Percentiles rank a stretch among this genome's conserved stretches.
Conservation (phyloP, 192 early-diverging fungal genomes). For the Thamnidium elegans region DNA sequence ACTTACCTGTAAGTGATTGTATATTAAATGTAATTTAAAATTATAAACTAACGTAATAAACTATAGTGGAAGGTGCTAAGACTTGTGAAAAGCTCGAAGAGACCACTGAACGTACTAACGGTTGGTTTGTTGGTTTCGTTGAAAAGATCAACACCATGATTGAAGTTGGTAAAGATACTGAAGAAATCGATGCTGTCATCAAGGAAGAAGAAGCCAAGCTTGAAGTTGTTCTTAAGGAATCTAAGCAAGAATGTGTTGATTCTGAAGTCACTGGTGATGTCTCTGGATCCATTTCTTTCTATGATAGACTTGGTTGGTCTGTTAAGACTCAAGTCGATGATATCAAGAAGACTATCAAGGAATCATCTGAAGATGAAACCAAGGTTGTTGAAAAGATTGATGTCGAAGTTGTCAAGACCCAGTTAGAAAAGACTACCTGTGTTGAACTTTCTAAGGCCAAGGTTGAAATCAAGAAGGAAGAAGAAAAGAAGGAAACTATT, state of each 20-base stretch:
- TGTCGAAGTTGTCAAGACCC: neutral
- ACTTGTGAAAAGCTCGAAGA: no score
- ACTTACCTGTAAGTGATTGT: no score
- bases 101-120: neutral
- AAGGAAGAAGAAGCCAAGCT: neutral
- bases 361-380: neutral
- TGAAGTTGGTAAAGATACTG: slow-evolving; percentile 5
- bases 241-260: neutral
- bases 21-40: no score
- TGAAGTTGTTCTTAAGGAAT: neutral
- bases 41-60: no score
- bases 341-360: slow-evolving; percentile 1
- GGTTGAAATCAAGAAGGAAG: neutral
- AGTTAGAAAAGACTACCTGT: neutral
- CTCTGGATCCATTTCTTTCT: no score
- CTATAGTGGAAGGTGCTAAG: no score
- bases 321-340: no score
- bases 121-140: neutral
- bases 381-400: neutral
- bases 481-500: neutral
- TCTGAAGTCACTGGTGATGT: no score
- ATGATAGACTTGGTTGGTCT: no score
- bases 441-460: slow-evolving; percentile 1
- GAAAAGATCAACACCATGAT: neutral
- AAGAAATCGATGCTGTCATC: slow-evolving; percentile 9